Evolutionary conservation across 2,329 filamentous ascomycete genomes (phyloP).

Genomic region (Tolypocladium inflatum): DNA sequence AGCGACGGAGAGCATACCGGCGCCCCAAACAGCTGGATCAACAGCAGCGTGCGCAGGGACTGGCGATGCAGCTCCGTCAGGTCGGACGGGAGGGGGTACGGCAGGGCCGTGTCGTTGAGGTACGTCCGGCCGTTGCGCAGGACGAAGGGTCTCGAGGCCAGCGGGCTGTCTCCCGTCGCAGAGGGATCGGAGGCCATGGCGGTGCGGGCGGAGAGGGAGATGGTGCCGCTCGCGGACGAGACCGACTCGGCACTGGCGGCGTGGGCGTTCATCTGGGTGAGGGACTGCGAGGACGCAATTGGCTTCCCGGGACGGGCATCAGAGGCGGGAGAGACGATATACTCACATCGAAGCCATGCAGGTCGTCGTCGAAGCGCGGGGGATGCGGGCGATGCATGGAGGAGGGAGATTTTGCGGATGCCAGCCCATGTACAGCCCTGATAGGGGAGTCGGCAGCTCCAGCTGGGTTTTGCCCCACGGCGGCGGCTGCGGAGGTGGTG

Average conservation of each 20-base stretch:
- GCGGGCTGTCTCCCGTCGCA: slow-evolving; percentile 30
- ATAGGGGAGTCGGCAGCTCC: neutral
- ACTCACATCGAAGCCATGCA: slow-evolving; percentile 6
- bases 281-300: slow-evolving; percentile 6
- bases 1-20: slow-evolving; percentile 66
- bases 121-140: slow-evolving; percentile 74
- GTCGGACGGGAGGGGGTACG: slow-evolving; percentile 85
- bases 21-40: slow-evolving; percentile 71
- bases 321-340: neutral
- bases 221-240: slow-evolving; percentile 35
- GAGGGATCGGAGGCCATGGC: slow-evolving; percentile 40
- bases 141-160: slow-evolving; percentile 46
- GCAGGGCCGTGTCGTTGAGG: slow-evolving; percentile 59
- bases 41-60: slow-evolving; percentile 70
- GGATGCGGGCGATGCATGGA: slow-evolving; percentile 3
- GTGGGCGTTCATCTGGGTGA: slow-evolving; percentile 23
- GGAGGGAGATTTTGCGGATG: neutral
- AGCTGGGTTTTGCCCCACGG: slow-evolving; percentile 1
- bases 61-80: slow-evolving; percentile 81
- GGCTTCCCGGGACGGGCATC: neutral
- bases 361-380: slow-evolving; percentile 1
- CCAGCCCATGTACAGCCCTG: neutral
- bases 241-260: slow-evolving; percentile 34
- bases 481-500: slow-evolving; percentile 11
- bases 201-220: slow-evolving; percentile 32